Evolutionary conservation across 257 asterid genomes (phyloP), one percentile per base, ranked within the genome.

Genomic region (Solanum virginianum): DNA sequence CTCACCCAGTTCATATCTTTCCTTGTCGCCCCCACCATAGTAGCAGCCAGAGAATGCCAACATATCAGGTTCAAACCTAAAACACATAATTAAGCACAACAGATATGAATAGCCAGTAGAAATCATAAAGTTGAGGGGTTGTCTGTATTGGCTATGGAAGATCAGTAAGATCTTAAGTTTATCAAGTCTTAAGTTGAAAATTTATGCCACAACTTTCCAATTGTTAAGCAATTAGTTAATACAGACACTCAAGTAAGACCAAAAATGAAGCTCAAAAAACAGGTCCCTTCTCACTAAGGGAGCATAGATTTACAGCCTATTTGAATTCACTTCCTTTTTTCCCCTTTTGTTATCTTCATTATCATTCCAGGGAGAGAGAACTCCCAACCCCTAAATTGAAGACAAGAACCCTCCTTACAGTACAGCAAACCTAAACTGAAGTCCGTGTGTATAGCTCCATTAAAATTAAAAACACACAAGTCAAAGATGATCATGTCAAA

Each of bases 41-140:
- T 89, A 90, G 86, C 93, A 90, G n/a, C 93, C 93, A 60, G 93
- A 90, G 82, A 90, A 90, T 43, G 93, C 93, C 59, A 90, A 84
- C 93, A 90, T 90, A 87, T 90, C 93, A 32, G 93, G 93, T 87
- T 90, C 93, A 83, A 90, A 90, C 87, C 93, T 90, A 91, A 8
- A 65, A 62, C 36, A 85, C 26, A 59, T 81, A 26, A 75, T 22
- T 36, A 75, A 83, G 72, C 59, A 36, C 59, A 49, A 39, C n/a
- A 75, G 6, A 83, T 68, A 70, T 70, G 43, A 83, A 36, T 36
- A 17, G 39, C 56, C 26, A 51, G 83, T 53, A 53, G 18, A 53
- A 79, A 79, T 79, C 29, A 79, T 5, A 29, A 17, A 79, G 66
- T 79, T 57, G 18, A 79, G 49, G 66, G 29, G 18, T 18, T 10